These are phyloP conservation scores for Fusarium palustre DNA, from an alignment of 2,329 filamentous ascomycete genomes.

Conservation along the genomic window DNA sequence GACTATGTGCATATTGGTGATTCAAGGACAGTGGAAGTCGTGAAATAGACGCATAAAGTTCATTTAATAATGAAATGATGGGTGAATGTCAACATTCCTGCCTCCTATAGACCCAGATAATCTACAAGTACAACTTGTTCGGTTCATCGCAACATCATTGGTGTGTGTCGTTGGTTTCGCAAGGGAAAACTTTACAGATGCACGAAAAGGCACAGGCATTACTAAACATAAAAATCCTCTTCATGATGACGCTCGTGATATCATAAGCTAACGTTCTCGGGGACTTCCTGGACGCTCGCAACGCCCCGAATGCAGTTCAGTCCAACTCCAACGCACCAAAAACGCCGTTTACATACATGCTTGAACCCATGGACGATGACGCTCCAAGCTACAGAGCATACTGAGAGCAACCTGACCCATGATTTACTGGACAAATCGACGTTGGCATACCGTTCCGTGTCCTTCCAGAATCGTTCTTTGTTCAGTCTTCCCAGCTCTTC, in stretches of 20 bases:
- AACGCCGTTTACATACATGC: slow-evolving; percentile 48
- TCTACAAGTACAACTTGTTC: background rate
- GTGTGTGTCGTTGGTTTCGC: background rate
- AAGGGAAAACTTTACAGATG: background rate
- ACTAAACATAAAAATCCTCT: slow-evolving; percentile 43
- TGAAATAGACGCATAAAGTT: background rate
- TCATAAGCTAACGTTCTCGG: slow-evolving; percentile 41
- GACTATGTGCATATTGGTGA: background rate
- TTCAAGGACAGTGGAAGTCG: background rate
- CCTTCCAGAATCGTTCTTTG: slow-evolving; percentile 1
- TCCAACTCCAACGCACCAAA: slow-evolving; percentile 49
- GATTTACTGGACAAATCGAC: slow-evolving; percentile 33
- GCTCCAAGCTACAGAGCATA: slow-evolving; percentile 13
- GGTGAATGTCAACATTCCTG: slow-evolving; percentile 23
- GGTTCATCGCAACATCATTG: background rate
- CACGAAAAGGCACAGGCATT: slow-evolving; percentile 7
- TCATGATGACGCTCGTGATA: slow-evolving; percentile 44
- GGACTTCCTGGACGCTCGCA: slow-evolving; percentile 38
- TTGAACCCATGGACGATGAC: slow-evolving; percentile 5
- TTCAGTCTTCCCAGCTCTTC: slow-evolving; percentile 97
- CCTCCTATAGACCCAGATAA: slow-evolving; percentile 12
- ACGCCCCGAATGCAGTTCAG: slow-evolving; percentile 51
- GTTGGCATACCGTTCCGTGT: slow-evolving; percentile 41
- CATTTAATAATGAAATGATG: slow-evolving; percentile 8
- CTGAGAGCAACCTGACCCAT: slow-evolving; percentile 32